A percentile compares a stretch with the other conserved stretches of the same genome.
phyloP scores from a whole-genome alignment of 2,329 filamentous ascomycete genomes.

The Scedosporium boydii region DNA sequence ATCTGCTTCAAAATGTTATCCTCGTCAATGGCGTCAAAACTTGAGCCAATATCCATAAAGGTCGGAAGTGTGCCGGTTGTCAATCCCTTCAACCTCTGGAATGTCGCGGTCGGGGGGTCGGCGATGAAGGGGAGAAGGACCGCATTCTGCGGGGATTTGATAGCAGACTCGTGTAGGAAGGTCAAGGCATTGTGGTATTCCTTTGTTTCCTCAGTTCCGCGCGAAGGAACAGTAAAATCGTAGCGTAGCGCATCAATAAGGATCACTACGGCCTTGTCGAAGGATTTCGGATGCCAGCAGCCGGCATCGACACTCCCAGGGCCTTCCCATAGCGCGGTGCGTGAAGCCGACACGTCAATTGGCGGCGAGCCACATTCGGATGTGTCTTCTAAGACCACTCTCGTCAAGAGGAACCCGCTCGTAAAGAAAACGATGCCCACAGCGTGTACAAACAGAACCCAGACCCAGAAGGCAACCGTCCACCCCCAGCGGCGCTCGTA shows the following conservation, averaged over 20 bases:
- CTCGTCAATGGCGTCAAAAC: conserved; percentile 93
- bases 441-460: conserved; percentile 64
- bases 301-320: conserved; percentile 47
- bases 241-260: conserved; percentile 91
- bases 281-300: conserved; percentile 94
- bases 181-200: conserved; percentile 80
- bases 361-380: conserved; percentile 63
- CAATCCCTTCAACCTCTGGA: conserved; percentile 85
- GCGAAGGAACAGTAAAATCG: conserved; percentile 84
- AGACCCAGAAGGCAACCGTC: conserved; percentile 58
- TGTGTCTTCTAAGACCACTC: conserved; percentile 68
- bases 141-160: conserved; percentile 66
- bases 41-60: conserved; percentile 88
- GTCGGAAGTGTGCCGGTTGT: conserved; percentile 93
- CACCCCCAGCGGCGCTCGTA: conserved; percentile 47
- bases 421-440: conserved; percentile 87
- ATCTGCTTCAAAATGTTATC: conserved; percentile 67
- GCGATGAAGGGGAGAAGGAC: conserved; percentile 93
- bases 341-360: conserved; percentile 31
- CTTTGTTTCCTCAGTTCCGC: conserved; percentile 31
- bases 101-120: conserved; percentile 86
- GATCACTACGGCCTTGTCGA: conserved; percentile 83
- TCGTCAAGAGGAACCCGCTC: conserved; percentile 85
- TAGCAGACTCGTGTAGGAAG: conserved; percentile 74
- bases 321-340: conserved; percentile 22